Percentiles rank a stretch among this genome's conserved stretches.
phyloP scores from a whole-genome alignment of 495 filamentous ascomycete genomes.

The Penicillium silybi region DNA sequence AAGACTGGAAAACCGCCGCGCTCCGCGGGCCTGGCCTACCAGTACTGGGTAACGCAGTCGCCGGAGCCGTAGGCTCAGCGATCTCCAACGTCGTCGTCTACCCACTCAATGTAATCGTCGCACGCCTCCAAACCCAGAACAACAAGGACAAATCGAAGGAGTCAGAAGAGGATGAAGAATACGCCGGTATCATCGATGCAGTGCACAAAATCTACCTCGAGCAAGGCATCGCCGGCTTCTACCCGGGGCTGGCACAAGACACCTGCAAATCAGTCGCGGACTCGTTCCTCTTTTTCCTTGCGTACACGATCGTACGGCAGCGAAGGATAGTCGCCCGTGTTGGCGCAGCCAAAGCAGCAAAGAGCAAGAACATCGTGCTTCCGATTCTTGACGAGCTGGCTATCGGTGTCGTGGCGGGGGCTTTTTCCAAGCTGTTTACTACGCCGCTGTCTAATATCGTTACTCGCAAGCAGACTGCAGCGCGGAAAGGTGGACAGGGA shows the following conservation, averaged over 20 bases:
- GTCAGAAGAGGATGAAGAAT: constrained; percentile 48
- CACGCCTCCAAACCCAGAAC: constrained; percentile 77
- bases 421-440: constrained; percentile 72
- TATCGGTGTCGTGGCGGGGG: constrained; percentile 73
- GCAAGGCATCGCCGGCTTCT: constrained; percentile 69
- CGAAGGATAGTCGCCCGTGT: constrained; percentile 49
- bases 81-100: constrained; percentile 78
- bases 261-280: constrained; percentile 69
- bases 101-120: constrained; percentile 81
- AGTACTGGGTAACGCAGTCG: constrained; percentile 80
- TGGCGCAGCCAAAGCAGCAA: constrained; percentile 28
- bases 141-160: constrained; percentile 35
- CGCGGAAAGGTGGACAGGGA: constrained; percentile 25
- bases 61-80: constrained; percentile 73
- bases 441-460: constrained; percentile 83
- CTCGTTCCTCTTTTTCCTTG: constrained; percentile 80
- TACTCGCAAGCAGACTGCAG: constrained; percentile 70
- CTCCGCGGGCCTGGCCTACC: constrained; percentile 59
- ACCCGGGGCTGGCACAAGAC: constrained; percentile 69
- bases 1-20: constrained; percentile 34
- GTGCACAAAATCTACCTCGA: constrained; percentile 65
- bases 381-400: constrained; percentile 68
- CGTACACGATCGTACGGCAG: constrained; percentile 68
- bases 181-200: constrained; percentile 63
- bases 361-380: constrained; percentile 47